These are phyloP conservation scores for Trichoderma hamatum DNA, from an alignment of 2,329 filamentous ascomycete genomes.

Conservation along the genomic window DNA sequence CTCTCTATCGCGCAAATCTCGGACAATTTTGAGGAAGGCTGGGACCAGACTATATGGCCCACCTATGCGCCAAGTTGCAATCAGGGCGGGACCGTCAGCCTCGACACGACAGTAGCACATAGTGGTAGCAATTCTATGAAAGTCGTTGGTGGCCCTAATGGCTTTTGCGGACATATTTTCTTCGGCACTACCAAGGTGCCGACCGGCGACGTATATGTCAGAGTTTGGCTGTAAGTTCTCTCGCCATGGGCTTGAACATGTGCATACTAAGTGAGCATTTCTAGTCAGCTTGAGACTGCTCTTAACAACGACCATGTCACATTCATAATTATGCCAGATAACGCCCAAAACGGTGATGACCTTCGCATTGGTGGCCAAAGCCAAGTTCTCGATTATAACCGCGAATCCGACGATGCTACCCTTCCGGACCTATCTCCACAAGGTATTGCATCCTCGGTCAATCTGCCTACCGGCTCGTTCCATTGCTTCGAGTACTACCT, in stretches of 20 bases:
- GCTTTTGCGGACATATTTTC: constrained; percentile 24
- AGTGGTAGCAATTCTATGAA: constrained; percentile 22
- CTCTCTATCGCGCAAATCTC: constrained; percentile 17
- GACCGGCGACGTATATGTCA: constrained; percentile 16
- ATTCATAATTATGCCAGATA: constrained; percentile 22
- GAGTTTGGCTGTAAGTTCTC: constrained; percentile 21
- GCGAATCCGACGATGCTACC: constrained; percentile 22
- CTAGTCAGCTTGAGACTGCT: constrained; percentile 17
- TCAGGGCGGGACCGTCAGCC: constrained; percentile 19
- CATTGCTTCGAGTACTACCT: constrained; percentile 21
- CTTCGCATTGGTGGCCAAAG: constrained; percentile 21
- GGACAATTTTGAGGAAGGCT: constrained; percentile 11
- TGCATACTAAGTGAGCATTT: constrained; percentile 1
- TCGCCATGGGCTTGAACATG: neutral
- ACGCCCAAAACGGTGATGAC: constrained; percentile 3
- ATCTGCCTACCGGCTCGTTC: constrained; percentile 20
- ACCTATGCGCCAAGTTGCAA: constrained; percentile 9
- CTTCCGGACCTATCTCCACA: constrained; percentile 19
- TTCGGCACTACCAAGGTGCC: constrained; percentile 22
- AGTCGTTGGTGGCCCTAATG: constrained; percentile 21
- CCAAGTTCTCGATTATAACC: constrained; percentile 20
- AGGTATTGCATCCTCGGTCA: constrained; percentile 18
- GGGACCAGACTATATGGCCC: constrained; percentile 19
- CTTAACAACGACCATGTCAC: constrained; percentile 17
- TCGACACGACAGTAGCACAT: constrained; percentile 22